These are phyloP conservation scores for Populus simonii DNA, from an alignment of 345 rosid species.

Conservation along the genomic window DNA sequence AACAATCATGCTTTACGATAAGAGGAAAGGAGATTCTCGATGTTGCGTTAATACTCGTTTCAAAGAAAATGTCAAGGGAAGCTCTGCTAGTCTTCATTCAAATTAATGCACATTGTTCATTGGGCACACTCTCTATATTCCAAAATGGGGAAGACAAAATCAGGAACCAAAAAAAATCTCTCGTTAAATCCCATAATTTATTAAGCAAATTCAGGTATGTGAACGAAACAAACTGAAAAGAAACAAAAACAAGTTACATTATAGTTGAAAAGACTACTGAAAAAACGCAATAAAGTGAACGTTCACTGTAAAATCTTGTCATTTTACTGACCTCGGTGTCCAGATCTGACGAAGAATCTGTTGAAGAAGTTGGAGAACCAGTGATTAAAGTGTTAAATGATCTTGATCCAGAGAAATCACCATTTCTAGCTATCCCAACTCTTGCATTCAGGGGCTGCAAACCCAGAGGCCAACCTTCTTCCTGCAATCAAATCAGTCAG, in stretches of 20 bases:
- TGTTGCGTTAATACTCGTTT: background rate
- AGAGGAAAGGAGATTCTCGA: background rate
- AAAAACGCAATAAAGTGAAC: background rate
- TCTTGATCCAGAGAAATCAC: conserved; percentile 35
- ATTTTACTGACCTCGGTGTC: conserved; percentile 54
- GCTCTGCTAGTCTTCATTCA: background rate
- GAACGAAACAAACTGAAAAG: conserved; percentile 13
- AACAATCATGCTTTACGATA: background rate
- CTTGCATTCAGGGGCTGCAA: conserved; percentile 43
- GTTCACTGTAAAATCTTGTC: background rate
- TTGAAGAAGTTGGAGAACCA: conserved; percentile 41
- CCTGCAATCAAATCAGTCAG: conserved; percentile 25
- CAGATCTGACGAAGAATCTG: conserved; percentile 52
- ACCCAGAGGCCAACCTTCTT: conserved; percentile 55
- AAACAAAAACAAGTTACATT: background rate
- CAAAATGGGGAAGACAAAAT: background rate
- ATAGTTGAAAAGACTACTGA: background rate
- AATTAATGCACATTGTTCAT: background rate
- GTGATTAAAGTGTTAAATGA: conserved; percentile 46
- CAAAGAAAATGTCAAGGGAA: background rate
- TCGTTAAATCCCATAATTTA: background rate
- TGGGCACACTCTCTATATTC: background rate
- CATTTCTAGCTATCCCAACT: conserved; percentile 34
- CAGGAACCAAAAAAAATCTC: background rate
- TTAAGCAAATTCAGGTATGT: conserved; percentile 1